Evolutionary conservation across 192 early-diverging fungal species (phyloP), one percentile per base, ranked within the genome.

Genomic region (Podila epicladia): DNA sequence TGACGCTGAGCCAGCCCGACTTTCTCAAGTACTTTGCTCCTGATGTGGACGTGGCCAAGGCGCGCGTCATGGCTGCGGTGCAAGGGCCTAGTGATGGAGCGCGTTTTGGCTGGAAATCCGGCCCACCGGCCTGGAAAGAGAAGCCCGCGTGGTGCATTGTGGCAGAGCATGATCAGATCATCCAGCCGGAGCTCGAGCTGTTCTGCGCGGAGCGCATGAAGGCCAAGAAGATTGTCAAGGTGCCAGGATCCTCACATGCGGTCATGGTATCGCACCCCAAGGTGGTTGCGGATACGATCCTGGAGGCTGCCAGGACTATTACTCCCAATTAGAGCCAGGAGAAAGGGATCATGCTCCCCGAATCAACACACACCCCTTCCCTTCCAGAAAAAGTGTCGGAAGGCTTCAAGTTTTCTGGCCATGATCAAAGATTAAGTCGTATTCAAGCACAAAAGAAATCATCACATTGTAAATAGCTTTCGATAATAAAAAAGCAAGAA

Each of bases 1-100:
- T 67, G 8, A 26, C 9, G 12, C 55, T 68, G 7, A n/a, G 51
- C 12, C 66, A 68, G 13, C 51, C 53, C 53, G 5, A 26, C 20
- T 68, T 68, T n/a, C 7, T 68, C 26, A 68, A 55, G 53, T 68
- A 68, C 51, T 68, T 68, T 41, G 20, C 22, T 15, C 66, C 66
- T 15, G 66, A 68, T 58, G 55, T 68, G 28, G 31, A 51, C 20
- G 6, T 58, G 24, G 66, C 66, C 55, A 38, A 58, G 12, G n/a
- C n/a, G n/a, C n/a, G n/a, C n/a, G 13, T 68, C 13, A 45, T 68
- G 55, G 53, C 66, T 3, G 66, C 55, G 28, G 37, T 35, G 6
- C 66, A 68, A 24, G 66, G 66, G 17, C 66, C 66, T 15, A 31
- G 13, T 3, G 66, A 68, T 4, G 13, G 65, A n/a, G 2, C 66